phyloP scores from a whole-genome alignment of 2,329 filamentous ascomycete species.

The Claviceps humidiphila region DNA sequence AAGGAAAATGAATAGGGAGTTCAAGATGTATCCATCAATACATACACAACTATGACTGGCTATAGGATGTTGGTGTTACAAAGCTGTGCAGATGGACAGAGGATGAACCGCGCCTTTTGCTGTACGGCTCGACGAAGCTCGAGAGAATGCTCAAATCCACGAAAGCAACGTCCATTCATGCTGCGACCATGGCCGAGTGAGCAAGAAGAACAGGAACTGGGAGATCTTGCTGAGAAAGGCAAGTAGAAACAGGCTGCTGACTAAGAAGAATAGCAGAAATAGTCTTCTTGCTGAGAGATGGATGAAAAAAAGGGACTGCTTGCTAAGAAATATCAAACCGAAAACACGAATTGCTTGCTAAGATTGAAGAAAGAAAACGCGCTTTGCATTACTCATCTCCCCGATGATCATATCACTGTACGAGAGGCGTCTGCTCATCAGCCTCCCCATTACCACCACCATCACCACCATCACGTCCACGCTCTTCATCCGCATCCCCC shows the following conservation, averaged over 20 bases:
- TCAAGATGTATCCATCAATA: not conserved
- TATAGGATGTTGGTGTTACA: not conserved
- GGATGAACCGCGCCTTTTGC: not conserved
- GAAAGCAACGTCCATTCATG: not conserved
- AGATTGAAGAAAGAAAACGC: not conserved
- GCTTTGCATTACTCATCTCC: not conserved
- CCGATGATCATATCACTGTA: constrained; percentile 9
- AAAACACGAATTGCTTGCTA: not conserved
- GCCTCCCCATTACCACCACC: not conserved
- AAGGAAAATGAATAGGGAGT: not conserved
- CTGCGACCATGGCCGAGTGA: not conserved
- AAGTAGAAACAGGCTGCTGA: too few species aligned
- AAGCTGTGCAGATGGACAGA: not conserved
- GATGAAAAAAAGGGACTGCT: not conserved
- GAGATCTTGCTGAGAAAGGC: not conserved
- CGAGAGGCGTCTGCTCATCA: constrained; percentile 22
- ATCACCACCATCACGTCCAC: constrained; percentile 5
- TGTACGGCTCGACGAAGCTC: not conserved
- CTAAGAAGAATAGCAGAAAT: not conserved
- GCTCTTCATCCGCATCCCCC: constrained; percentile 9
- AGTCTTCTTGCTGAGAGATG: not conserved
- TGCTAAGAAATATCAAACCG: not conserved
- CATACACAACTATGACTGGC: not conserved
- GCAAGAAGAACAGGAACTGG: not conserved
- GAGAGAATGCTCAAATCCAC: not conserved